Evolutionary conservation across 257 asterid genomes (phyloP).

Genomic region (Fraxinus americana): DNA sequence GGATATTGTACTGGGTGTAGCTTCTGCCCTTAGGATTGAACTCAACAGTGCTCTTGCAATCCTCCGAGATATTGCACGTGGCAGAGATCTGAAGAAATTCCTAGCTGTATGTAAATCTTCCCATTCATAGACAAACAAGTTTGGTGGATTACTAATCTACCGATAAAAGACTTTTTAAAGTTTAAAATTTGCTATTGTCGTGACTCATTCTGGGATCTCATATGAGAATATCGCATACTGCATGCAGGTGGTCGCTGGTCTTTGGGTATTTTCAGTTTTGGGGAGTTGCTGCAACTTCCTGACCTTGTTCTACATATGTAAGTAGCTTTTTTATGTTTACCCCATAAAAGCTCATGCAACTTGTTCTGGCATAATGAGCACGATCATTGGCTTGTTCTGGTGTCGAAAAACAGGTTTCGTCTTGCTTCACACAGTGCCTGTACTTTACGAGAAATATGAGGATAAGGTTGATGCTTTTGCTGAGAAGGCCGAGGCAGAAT

Average conservation of each 20-base stretch:
- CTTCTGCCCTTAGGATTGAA: conserved; percentile 47
- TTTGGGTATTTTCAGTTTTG: conserved; percentile 47
- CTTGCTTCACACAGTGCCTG: conserved; percentile 51
- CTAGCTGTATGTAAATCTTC: conserved; percentile 31
- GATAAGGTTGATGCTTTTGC: conserved; percentile 53
- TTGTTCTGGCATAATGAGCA: not conserved
- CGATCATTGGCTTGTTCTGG: not conserved
- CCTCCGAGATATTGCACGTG: conserved; percentile 49
- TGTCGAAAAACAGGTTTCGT: conserved; percentile 34
- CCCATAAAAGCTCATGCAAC: not conserved
- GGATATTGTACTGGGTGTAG: conserved; percentile 50
- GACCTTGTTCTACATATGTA: conserved; percentile 49
- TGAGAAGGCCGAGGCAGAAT: conserved; percentile 50
- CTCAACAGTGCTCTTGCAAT: conserved; percentile 38
- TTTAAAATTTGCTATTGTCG: not conserved
- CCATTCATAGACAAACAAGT: not conserved
- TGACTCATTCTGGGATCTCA: too few species aligned
- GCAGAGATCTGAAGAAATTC: conserved; percentile 50
- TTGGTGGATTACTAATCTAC: not conserved
- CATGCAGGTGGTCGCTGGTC: conserved; percentile 44
- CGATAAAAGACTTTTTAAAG: too few species aligned
- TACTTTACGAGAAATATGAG: conserved; percentile 50
- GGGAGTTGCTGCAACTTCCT: conserved; percentile 56
- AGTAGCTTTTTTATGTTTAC: conserved; percentile 7
- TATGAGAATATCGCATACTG: not conserved